Conservation (phyloP, 2,329 filamentous ascomycete genomes). For the Ceratocystis albifundus region DNA sequence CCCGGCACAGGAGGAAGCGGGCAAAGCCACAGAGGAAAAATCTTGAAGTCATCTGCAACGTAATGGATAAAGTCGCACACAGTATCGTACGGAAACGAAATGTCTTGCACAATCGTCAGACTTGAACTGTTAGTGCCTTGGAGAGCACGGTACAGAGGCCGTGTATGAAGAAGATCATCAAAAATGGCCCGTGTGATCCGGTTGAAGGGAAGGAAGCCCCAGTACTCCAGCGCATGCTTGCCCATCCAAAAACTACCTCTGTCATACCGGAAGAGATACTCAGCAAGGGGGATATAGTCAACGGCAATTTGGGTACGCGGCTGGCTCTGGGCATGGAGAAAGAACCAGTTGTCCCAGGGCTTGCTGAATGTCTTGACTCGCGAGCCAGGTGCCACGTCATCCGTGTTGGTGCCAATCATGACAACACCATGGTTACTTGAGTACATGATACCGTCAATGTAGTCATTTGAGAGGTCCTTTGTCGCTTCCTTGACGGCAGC, state of each 20-base stretch:
- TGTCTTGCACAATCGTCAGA: conserved; percentile 54
- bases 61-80: conserved; percentile 38
- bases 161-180: conserved; percentile 51
- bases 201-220: conserved; percentile 51
- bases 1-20: conserved; percentile 36
- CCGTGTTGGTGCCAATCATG: conserved; percentile 47
- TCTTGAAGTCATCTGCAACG: conserved; percentile 35
- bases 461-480: conserved; percentile 41
- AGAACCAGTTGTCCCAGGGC: conserved; percentile 59
- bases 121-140: conserved; percentile 50
- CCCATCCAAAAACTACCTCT: conserved; percentile 59
- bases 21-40: conserved; percentile 48
- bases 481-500: conserved; percentile 38
- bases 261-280: conserved; percentile 63
- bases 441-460: conserved; percentile 59
- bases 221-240: conserved; percentile 51
- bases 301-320: conserved; percentile 28
- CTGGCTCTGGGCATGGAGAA: conserved; percentile 49
- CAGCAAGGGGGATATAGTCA: conserved; percentile 49
- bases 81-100: conserved; percentile 39
- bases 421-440: conserved; percentile 44
- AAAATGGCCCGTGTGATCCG: conserved; percentile 48
- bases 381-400: conserved; percentile 33
- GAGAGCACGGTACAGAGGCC: conserved; percentile 53
- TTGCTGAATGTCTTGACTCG: conserved; percentile 42